Conservation (phyloP, 1,139 yeast genomes). For the Hemisphaericaspora subhashii region DNA sequence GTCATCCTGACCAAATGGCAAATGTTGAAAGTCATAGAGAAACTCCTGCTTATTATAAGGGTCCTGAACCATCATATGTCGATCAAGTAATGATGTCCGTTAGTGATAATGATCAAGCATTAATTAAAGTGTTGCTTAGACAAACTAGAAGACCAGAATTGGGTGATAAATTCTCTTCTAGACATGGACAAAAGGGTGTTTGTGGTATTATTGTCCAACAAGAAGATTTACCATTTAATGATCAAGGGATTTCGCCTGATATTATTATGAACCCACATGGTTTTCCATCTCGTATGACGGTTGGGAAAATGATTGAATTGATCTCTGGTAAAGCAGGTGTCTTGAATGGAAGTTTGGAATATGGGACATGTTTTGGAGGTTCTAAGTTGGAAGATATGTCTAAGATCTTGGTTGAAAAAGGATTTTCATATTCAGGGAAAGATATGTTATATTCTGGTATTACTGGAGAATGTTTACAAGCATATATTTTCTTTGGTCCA, state of each 20-base stretch:
- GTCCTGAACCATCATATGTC: constrained; percentile 92
- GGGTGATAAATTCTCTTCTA: constrained; percentile 95
- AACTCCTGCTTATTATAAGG: constrained; percentile 87
- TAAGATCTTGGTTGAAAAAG: constrained; percentile 84
- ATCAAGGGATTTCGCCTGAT: constrained; percentile 87
- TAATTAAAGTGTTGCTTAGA: constrained; percentile 85
- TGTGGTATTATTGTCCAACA: constrained; percentile 97
- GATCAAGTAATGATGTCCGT: constrained; percentile 98
- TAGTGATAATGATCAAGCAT: constrained; percentile 91
- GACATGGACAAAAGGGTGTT: constrained; percentile 99
- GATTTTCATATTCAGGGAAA: constrained; percentile 93
- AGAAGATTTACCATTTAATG: constrained; percentile 94
- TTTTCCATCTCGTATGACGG: constrained; percentile 99
- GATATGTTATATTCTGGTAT: constrained; percentile 98
- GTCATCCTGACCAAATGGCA: constrained; percentile 28
- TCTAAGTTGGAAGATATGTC: constrained; percentile 95
- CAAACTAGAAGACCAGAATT: constrained; percentile 98
- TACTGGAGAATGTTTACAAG: constrained; percentile 96
- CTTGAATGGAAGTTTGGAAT: constrained; percentile 83
- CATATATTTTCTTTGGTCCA: constrained; percentile 97
- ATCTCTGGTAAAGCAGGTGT: constrained; percentile 98
- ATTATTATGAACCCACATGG: constrained; percentile 99
- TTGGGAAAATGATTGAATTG: constrained; percentile 96
- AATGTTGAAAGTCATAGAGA: constrained; percentile 70
- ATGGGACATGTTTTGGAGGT: constrained; percentile 98